Percentiles rank a stretch among this genome's conserved stretches.
Conservation (phyloP, 2,329 filamentous ascomycete species). For the Ophiocordyceps camponoti-saundersi region DNA sequence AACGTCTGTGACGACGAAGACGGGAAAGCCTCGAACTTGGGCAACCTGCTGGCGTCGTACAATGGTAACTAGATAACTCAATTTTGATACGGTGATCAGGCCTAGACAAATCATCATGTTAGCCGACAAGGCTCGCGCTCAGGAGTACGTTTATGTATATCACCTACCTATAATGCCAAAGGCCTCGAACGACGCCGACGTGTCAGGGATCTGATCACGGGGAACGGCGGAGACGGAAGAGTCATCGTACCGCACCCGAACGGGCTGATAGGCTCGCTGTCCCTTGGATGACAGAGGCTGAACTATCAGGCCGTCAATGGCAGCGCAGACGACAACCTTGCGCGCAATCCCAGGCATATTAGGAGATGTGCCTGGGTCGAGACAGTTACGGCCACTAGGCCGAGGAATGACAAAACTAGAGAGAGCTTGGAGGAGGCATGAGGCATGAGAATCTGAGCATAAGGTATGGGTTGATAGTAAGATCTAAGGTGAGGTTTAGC, state of each 20-base stretch:
- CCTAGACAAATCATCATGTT: slow-evolving; percentile 31
- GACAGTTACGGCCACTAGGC: not conserved
- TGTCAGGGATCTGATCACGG: slow-evolving; percentile 28
- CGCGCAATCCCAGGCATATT: slow-evolving; percentile 62
- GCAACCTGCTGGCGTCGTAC: slow-evolving; percentile 78
- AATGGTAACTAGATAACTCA: slow-evolving; percentile 75
- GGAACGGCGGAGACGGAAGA: slow-evolving; percentile 25
- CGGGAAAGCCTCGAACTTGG: slow-evolving; percentile 60
- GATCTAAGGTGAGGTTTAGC: not conserved
- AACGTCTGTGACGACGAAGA: slow-evolving; percentile 81
- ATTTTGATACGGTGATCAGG: slow-evolving; percentile 63
- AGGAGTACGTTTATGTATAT: not conserved
- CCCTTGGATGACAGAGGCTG: slow-evolving; percentile 51
- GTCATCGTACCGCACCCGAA: slow-evolving; percentile 56
- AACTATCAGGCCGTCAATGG: slow-evolving; percentile 67
- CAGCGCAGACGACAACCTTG: slow-evolving; percentile 66
- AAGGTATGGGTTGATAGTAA: not conserved
- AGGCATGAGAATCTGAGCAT: not conserved
- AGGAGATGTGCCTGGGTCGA: not conserved
- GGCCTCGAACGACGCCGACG: slow-evolving; percentile 36
- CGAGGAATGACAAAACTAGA: not conserved
- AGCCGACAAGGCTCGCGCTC: not conserved
- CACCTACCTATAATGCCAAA: slow-evolving; percentile 39
- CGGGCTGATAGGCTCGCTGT: slow-evolving; percentile 34
- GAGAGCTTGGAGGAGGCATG: not conserved